Conservation (phyloP, 306 rosid species). For the Glycine latifolia region DNA sequence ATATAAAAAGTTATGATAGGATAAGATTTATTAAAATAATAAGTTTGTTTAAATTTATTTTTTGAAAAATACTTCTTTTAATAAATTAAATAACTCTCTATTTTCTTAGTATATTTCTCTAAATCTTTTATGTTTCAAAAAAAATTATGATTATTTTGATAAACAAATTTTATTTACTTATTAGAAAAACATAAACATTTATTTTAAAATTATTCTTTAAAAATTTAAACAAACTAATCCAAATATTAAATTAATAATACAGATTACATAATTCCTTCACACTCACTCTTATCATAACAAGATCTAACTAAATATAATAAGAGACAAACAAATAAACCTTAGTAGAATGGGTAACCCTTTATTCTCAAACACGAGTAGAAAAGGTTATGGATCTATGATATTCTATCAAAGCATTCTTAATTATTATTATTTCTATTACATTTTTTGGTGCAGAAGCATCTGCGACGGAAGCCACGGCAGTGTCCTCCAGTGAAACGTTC, state of each 20-base stretch:
- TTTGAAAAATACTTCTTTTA: too few relatives aligned
- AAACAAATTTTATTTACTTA: too few relatives aligned
- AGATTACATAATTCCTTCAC: neutral
- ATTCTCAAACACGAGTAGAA: neutral
- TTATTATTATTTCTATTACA: neutral
- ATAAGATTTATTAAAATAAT: too few relatives aligned
- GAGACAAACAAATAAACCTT: neutral
- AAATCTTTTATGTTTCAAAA: too few relatives aligned
- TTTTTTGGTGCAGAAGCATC: conserved; percentile 64
- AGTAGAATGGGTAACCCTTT: neutral
- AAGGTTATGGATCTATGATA: conserved; percentile 35
- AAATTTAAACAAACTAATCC: too few relatives aligned
- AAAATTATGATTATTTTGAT: too few relatives aligned
- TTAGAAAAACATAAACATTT: too few relatives aligned
- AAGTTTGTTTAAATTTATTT: too few relatives aligned
- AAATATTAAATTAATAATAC: neutral
- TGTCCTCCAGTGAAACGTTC: conserved; percentile 63
- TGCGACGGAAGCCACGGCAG: conserved; percentile 69
- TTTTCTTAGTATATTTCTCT: too few relatives aligned
- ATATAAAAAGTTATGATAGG: too few relatives aligned
- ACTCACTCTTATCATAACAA: neutral
- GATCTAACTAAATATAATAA: neutral
- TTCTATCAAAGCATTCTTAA: neutral
- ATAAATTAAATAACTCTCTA: too few relatives aligned
- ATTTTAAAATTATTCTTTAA: too few relatives aligned